Conservation (phyloP, 306 rosid genomes). For the Lathyrus aphaca region DNA sequence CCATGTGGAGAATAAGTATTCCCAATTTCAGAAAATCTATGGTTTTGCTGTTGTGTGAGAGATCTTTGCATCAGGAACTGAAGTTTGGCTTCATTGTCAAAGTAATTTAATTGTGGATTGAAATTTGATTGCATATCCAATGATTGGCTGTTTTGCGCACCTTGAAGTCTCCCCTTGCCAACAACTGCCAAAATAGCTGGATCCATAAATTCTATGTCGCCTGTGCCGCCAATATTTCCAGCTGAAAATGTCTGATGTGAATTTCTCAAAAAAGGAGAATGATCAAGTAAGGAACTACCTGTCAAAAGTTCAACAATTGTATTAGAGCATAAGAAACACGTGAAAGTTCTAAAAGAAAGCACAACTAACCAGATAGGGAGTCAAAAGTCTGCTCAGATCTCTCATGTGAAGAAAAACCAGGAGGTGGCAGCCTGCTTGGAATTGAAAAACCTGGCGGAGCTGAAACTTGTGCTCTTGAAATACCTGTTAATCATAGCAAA, state of each 20-base stretch:
- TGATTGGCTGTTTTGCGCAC: constrained; percentile 66
- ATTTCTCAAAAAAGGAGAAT: constrained; percentile 73
- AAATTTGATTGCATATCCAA: constrained; percentile 72
- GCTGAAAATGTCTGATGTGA: constrained; percentile 62
- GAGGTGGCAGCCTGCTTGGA: constrained; percentile 94
- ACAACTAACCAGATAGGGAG: constrained; percentile 68
- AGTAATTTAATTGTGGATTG: constrained; percentile 64
- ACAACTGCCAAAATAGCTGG: constrained; percentile 99
- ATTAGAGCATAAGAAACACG: background rate
- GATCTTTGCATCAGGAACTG: constrained; percentile 93
- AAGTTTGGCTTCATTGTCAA: constrained; percentile 81
- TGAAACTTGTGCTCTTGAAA: constrained; percentile 88
- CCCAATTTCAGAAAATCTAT: constrained; percentile 69
- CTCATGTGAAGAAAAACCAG: constrained; percentile 90
- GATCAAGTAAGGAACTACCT: constrained; percentile 73
- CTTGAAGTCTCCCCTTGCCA: constrained; percentile 89
- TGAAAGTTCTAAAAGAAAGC: background rate
- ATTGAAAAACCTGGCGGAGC: constrained; percentile 98
- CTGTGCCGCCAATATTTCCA: constrained; percentile 61
- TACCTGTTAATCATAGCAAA: constrained; percentile 49
- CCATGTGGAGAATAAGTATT: constrained; percentile 71
- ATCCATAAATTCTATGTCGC: constrained; percentile 92
- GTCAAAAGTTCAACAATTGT: constrained; percentile 27
- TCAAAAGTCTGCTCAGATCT: constrained; percentile 76
- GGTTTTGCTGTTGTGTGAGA: constrained; percentile 71